phyloP scores from a whole-genome alignment of 495 filamentous ascomycete species.

The Barbatosphaeria neglecta region DNA sequence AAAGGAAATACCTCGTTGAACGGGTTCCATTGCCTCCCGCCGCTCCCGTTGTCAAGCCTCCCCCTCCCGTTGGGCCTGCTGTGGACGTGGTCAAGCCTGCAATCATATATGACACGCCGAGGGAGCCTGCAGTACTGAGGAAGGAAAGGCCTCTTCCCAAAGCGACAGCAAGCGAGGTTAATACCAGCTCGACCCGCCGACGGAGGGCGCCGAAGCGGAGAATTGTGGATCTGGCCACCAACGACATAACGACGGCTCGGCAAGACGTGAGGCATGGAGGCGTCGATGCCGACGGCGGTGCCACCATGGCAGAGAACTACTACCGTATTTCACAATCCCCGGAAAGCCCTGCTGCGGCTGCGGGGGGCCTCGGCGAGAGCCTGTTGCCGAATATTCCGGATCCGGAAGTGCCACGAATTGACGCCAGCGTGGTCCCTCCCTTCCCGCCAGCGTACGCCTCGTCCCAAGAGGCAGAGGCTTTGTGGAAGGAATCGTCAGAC shows the following conservation, averaged over 20 bases:
- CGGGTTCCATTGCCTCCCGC: constrained; percentile 60
- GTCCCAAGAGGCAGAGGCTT: constrained; percentile 22
- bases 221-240: constrained; percentile 71
- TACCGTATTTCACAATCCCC: constrained; percentile 33
- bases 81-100: constrained; percentile 53
- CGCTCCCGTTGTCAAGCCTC: constrained; percentile 63
- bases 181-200: constrained; percentile 38
- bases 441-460: constrained; percentile 28
- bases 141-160: constrained; percentile 36
- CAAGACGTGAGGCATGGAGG: constrained; percentile 15
- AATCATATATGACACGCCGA: constrained; percentile 37
- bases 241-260: constrained; percentile 31
- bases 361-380: constrained; percentile 14
- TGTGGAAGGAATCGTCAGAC: constrained; percentile 38
- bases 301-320: constrained; percentile 16
- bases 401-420: constrained; percentile 34
- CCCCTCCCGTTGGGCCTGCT: constrained; percentile 44
- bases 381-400: constrained; percentile 14
- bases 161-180: constrained; percentile 35
- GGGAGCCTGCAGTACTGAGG: constrained; percentile 35
- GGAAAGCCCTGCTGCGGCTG: constrained; percentile 13
- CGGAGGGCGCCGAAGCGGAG: constrained; percentile 52
- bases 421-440: constrained; percentile 28
- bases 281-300: constrained; percentile 2
- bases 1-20: constrained; percentile 77